Evolutionary conservation across 768 basidiomycete species (phyloP), one percentile per base, ranked within the genome.

Genomic region (Kwoniella sp.): DNA sequence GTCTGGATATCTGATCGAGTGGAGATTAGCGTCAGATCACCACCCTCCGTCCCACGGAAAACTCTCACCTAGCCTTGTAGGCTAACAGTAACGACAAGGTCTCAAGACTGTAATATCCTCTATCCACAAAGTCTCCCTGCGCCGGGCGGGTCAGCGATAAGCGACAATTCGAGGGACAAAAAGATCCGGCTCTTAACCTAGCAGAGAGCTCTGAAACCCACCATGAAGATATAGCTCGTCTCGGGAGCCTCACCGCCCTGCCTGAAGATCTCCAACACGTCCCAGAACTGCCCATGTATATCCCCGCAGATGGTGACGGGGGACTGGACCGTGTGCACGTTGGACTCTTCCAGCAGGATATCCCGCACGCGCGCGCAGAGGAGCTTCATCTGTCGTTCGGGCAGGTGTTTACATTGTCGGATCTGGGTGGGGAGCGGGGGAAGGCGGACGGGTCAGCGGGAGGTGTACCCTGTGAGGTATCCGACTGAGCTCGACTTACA

Each of bases 191-290:
- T n/a, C n/a, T n/a, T n/a, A n/a, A n/a, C n/a, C n/a, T n/a, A n/a
- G n/a, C n/a, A n/a, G n/a, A n/a, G n/a, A n/a, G n/a, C n/a, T n/a
- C n/a, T n/a, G n/a, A 3, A 4, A 68, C 67, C 47, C 46, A 72
- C 93, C 95, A 99, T 99, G 80, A 98, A 99, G 67, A 99, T 86
- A 76, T 99, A 99, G 78, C 96, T 99, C 61, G 95, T 99, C 76
- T 95, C 91, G 37, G 95, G 95, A 12, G 89, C 93, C 78, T 95
- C 93, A 43, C 95, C 95, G 46, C 95, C 95, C 72, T 98, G 96
- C 49, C 92, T 85, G 78, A 99, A 96, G 34, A 98, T 85, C 84
- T 76, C 77, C 83, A 91, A 60, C 25, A 98, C 79, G 69, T 98
- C 93, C 89, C 90, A 98, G 77, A 99, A 99, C 82, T 99, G 95